These are phyloP conservation scores for Parietaria judaica DNA, from an alignment of 306 rosid species.

Conservation along the genomic window DNA sequence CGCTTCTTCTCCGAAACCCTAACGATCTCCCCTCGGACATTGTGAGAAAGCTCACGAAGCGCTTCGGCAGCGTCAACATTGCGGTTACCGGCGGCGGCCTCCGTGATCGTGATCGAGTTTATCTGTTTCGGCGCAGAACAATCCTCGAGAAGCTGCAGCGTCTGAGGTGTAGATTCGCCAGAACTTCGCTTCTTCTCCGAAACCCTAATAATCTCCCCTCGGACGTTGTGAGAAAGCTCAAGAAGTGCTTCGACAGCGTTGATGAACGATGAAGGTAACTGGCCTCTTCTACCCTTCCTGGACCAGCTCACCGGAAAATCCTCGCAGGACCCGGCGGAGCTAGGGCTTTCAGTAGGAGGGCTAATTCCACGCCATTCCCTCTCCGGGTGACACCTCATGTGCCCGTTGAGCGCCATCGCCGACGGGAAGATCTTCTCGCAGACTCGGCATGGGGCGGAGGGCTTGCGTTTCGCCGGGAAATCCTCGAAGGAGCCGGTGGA, in stretches of 20 bases:
- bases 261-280: no score
- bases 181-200: no score
- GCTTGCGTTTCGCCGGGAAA: no score
- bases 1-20: no score
- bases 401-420: slow-evolving; percentile 23
- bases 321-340: not conserved
- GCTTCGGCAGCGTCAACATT: not conserved
- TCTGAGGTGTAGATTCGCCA: no score
- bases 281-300: no score
- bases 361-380: slow-evolving; percentile 25
- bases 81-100: not conserved
- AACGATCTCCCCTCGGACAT: not conserved
- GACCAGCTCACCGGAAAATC: not conserved
- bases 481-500: no score
- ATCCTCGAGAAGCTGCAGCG: not conserved
- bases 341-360: slow-evolving; percentile 2
- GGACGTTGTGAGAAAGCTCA: not conserved
- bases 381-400: slow-evolving; percentile 27
- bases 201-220: not conserved
- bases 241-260: slow-evolving; percentile 13
- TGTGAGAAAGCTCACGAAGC: slow-evolving; percentile 3
- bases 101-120: not conserved
- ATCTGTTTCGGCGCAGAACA: not conserved
- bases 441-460: not conserved
- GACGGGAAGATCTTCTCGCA: slow-evolving; percentile 19